Base-by-base conservation (phyloP, 148 eudicot species). In the Agrostemma githago region DNA sequence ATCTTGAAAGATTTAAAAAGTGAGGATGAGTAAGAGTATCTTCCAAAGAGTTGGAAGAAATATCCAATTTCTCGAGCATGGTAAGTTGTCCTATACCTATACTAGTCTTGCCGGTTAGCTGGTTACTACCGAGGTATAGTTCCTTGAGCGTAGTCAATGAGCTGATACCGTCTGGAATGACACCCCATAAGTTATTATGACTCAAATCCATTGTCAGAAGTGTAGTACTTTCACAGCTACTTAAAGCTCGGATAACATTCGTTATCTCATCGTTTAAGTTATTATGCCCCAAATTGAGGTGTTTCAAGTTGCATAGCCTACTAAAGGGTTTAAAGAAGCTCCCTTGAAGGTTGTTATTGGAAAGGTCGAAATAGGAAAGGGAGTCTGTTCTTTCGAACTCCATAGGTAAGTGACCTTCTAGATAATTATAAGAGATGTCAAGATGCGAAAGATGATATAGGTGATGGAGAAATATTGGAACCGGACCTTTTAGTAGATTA, bases 1-100 rank as follows among this genome's bases (percentile, higher is more conserved):
- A 70, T 11, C 66, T 72, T 43, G 74, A 71, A 20, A 81, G 80
- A 34, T 78, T 76, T 4, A 66, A 43, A 11, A 84, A 37, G 41
- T 81, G 78, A 6, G 38, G 21, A 16, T 78, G 44, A 4, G 80
- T 62, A 66, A 84, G 38, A 14, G 61, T 62, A 14, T 66, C 86
- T 66, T 79, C 40, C 0, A 83, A 61, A 0, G 66, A 69, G 66
- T 86, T 86, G 9, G 15, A 66, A 59, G 77, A 53, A 7, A 63
- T 53, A 72, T 15, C 44, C 20, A 86, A 72, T n/a, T 0, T 0
- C 21, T 60, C 46, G 3, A 85, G 83, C 64, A 8, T 75, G 39
- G 53, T 54, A 70, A 86, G 85, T 38, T 53, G 72, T 14, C 77
- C 51, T 11, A 74, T 51, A 34, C 17, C 12, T 51, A n/a, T 43